These are phyloP conservation scores for Plasmodium cynomolgi DNA, from an alignment of 169 alveolate genomes.

Conservation along the genomic window DNA sequence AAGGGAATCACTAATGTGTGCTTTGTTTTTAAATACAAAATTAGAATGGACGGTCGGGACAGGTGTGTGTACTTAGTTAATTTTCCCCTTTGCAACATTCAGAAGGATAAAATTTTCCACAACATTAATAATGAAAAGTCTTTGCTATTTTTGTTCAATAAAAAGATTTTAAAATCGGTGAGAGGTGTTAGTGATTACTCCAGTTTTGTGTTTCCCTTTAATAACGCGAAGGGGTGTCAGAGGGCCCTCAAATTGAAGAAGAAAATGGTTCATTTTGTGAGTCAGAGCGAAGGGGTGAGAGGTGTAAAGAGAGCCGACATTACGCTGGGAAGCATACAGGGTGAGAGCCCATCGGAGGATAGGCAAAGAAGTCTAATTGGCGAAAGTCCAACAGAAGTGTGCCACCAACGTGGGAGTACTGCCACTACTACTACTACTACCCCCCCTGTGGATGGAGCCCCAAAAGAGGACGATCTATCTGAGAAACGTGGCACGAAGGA, in stretches of 20 bases:
- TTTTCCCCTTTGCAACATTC: constrained; percentile 54
- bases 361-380: neutral
- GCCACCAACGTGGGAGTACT: neutral
- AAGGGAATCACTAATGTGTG: constrained; percentile 23
- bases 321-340: neutral
- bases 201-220: constrained; percentile 54
- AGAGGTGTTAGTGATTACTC: constrained; percentile 59
- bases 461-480: neutral
- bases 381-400: neutral
- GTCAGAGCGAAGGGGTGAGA: neutral
- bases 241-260: constrained; percentile 33
- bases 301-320: neutral
- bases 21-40: constrained; percentile 46
- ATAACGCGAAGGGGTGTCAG: constrained; percentile 36
- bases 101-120: constrained; percentile 30
- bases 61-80: constrained; percentile 25
- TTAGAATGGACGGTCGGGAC: neutral
- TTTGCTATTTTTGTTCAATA: constrained; percentile 55
- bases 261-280: constrained; percentile 43
- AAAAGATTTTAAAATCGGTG: constrained; percentile 33
- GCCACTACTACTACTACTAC: neutral
- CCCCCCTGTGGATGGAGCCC: neutral
- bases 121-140: constrained; percentile 44
- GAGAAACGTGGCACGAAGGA: neutral
- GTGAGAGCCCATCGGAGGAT: neutral